phyloP scores from a whole-genome alignment of 352 stramenopile species.

The Pythium phragmitis region DNA sequence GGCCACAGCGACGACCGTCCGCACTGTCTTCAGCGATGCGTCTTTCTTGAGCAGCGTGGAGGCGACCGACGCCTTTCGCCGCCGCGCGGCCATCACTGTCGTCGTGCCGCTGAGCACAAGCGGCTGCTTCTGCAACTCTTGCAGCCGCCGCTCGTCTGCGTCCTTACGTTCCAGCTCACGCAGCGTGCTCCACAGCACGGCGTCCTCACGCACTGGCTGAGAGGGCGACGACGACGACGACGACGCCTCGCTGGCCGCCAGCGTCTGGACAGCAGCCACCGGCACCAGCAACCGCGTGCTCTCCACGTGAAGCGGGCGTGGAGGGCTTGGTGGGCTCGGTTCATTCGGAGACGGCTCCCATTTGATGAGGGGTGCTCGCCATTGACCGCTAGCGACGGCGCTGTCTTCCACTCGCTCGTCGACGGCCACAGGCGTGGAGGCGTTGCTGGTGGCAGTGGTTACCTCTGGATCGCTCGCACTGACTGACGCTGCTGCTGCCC shows the following conservation, averaged over 20 bases:
- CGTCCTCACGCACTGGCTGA: neutral
- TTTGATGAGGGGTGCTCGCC: constrained; percentile 19
- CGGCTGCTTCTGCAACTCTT: neutral
- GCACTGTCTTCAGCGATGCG: neutral
- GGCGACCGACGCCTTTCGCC: neutral
- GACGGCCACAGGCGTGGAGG: too few relatives aligned
- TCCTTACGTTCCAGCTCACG: constrained; percentile 1
- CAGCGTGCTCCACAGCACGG: neutral
- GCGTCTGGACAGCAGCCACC: neutral
- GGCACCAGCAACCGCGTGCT: constrained; percentile 12
- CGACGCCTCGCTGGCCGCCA: neutral
- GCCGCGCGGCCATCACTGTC: constrained; percentile 11
- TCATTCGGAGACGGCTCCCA: constrained; percentile 6
- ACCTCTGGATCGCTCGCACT: neutral
- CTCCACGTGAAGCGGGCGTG: constrained; percentile 11
- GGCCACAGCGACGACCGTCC: neutral
- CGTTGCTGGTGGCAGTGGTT: too few relatives aligned
- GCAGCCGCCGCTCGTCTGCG: constrained; percentile 7
- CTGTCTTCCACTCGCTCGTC: neutral
- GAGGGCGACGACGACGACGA: too few relatives aligned
- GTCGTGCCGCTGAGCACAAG: constrained; percentile 21
- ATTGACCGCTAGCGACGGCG: neutral
- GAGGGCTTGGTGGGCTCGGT: neutral
- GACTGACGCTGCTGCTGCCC: neutral
- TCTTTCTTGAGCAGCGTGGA: constrained; percentile 1